Percentiles rank a stretch among this genome's conserved stretches.
Conservation (phyloP, 2,329 filamentous ascomycete species). For the Xylariaceae sp. region DNA sequence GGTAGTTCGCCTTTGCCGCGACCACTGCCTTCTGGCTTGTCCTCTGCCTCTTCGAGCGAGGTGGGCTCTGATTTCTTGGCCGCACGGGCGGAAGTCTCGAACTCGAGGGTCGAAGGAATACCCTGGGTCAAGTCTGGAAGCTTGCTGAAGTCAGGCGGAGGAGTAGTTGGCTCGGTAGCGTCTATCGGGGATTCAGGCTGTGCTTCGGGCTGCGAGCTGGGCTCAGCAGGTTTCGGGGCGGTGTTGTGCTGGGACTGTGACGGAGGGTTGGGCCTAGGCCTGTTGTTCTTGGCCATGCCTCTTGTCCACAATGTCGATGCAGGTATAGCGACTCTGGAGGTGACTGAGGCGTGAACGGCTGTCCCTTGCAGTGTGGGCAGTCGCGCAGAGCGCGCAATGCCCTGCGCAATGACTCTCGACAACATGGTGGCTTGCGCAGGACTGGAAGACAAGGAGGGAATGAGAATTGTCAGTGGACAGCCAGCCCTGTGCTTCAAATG, state of each 20-base stretch:
- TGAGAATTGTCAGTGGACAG: too few relatives aligned
- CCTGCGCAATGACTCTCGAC: conserved; percentile 36
- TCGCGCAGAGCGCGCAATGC: conserved; percentile 35
- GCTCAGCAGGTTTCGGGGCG: conserved; percentile 1
- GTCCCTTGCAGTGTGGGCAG: conserved; percentile 29
- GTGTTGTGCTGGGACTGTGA: not conserved
- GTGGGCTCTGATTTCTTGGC: conserved; percentile 35
- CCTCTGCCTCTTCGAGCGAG: conserved; percentile 32
- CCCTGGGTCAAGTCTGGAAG: conserved; percentile 91
- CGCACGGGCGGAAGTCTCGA: conserved; percentile 58
- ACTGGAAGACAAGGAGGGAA: too few relatives aligned
- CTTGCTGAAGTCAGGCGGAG: conserved; percentile 51
- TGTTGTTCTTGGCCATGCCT: conserved; percentile 40
- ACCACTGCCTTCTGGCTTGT: conserved; percentile 43
- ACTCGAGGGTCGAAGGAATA: conserved; percentile 84
- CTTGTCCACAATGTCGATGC: conserved; percentile 38
- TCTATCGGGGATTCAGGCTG: conserved; percentile 8
- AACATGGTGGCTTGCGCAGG: conserved; percentile 30
- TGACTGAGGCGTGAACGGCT: conserved; percentile 18
- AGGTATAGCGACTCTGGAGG: conserved; percentile 31
- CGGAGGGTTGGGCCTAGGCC: conserved; percentile 16
- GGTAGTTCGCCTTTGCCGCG: conserved; percentile 63
- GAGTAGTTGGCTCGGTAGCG: conserved; percentile 27
- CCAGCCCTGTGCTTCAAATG: too few relatives aligned
- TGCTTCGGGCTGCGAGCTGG: conserved; percentile 1